These are phyloP conservation scores for Sporobolus alterniflorus DNA, from an alignment of 202 grass and related monocot species.

Conservation along the genomic window DNA sequence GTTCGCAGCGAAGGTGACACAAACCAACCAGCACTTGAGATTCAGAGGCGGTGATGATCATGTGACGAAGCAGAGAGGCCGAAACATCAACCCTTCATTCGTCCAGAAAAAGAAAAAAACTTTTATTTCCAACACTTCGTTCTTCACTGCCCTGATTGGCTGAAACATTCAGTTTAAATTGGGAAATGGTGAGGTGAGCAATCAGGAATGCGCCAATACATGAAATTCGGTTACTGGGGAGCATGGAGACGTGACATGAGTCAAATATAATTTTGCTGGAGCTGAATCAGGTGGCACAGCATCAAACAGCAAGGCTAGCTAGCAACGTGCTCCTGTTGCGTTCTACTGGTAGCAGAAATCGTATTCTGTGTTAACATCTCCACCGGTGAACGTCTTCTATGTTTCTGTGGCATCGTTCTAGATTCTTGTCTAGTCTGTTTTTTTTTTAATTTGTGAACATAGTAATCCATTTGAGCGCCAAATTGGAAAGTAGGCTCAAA, in stretches of 20 bases:
- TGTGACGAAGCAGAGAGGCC: neutral
- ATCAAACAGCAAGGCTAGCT: neutral
- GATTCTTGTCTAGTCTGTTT: neutral
- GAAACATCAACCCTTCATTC: neutral
- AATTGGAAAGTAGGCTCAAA: too few relatives aligned
- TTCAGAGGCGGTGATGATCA: neutral
- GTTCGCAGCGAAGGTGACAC: neutral
- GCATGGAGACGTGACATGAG: neutral
- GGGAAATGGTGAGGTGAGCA: neutral
- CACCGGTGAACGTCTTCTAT: neutral
- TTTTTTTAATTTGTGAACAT: neutral
- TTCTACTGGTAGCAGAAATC: neutral
- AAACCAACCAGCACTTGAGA: neutral
- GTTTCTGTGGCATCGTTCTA: neutral
- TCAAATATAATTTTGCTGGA: conserved; percentile 20
- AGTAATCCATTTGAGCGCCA: neutral
- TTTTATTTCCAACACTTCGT: neutral
- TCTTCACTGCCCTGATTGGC: neutral
- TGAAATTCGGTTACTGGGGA: too few relatives aligned
- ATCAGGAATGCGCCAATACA: too few relatives aligned
- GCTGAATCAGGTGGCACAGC: conserved; percentile 19
- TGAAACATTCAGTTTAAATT: neutral
- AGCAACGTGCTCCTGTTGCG: neutral
- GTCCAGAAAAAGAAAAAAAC: neutral
- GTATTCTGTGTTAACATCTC: neutral